Evolutionary conservation across 108 stramenopile species (phyloP).

Genomic region (Seminavis robusta): DNA sequence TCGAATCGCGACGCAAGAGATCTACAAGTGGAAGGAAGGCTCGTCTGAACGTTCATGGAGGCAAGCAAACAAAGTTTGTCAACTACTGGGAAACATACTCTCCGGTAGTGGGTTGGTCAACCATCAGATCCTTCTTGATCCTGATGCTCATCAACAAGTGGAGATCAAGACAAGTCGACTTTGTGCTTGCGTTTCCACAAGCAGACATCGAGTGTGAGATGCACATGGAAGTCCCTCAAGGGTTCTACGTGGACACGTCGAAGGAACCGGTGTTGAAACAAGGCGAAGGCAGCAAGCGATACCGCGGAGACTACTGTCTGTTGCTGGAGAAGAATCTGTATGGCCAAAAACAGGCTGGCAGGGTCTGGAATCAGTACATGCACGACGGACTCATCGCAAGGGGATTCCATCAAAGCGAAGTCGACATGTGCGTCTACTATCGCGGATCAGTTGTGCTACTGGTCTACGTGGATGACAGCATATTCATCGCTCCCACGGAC

Average conservation of each 20-base stretch:
- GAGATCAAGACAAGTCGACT: slow-evolving; percentile 34
- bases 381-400: slow-evolving; percentile 3
- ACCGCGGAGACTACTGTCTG: slow-evolving; percentile 7
- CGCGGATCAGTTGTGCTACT: slow-evolving; percentile 20
- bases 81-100: slow-evolving; percentile 31
- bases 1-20: slow-evolving; percentile 30
- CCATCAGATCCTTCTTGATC: slow-evolving; percentile 18
- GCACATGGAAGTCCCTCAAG: too few species aligned
- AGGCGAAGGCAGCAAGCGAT: background rate
- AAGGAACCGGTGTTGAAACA: slow-evolving; percentile 14
- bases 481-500: slow-evolving; percentile 19
- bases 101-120: slow-evolving; percentile 32
- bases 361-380: slow-evolving; percentile 26
- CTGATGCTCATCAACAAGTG: slow-evolving; percentile 13
- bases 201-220: too few species aligned
- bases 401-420: slow-evolving; percentile 18
- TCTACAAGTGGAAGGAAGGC: slow-evolving; percentile 36
- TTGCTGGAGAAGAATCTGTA: slow-evolving; percentile 19
- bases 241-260: too few species aligned
- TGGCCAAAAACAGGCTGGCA: slow-evolving; percentile 30
- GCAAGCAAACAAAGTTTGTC: too few species aligned
- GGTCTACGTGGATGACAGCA: slow-evolving; percentile 29
- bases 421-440: slow-evolving; percentile 41
- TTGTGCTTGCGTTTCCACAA: slow-evolving; percentile 22
- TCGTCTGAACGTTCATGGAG: too few species aligned